These are phyloP conservation scores for Amylostereum areolatum DNA, from an alignment of 1,284 basidiomycete genomes.

Conservation along the genomic window DNA sequence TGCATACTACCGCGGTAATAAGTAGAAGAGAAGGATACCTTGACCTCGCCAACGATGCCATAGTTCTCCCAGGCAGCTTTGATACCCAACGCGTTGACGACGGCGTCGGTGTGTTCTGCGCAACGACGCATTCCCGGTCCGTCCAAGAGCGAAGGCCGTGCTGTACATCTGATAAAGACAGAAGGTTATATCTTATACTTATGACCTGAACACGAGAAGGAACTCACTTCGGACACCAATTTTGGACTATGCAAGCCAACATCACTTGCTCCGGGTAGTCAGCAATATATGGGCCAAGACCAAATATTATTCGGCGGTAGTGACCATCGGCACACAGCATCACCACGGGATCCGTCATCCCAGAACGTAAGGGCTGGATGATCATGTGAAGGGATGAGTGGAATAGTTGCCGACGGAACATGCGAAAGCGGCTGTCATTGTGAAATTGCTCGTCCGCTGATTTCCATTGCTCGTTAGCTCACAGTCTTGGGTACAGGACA, in stretches of 20 bases:
- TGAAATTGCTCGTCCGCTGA: neutral
- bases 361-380: neutral
- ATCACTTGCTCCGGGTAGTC: slow-evolving; percentile 5
- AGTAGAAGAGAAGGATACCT: too few relatives aligned
- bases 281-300: slow-evolving; percentile 7
- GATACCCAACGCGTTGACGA: too few relatives aligned
- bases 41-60: neutral
- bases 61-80: slow-evolving; percentile 3
- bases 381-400: slow-evolving; percentile 4
- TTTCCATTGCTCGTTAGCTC: too few relatives aligned
- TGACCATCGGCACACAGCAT: slow-evolving; percentile 6
- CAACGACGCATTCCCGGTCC: too few relatives aligned
- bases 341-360: slow-evolving; percentile 6
- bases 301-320: slow-evolving; percentile 4
- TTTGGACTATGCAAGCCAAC: slow-evolving; percentile 1
- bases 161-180: too few relatives aligned
- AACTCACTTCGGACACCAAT: slow-evolving; percentile 4
- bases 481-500: neutral
- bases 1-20: too few relatives aligned
- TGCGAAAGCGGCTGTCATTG: neutral
- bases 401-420: slow-evolving; percentile 6
- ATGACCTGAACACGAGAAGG: neutral
- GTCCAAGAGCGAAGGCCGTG: too few relatives aligned
- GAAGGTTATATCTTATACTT: neutral
- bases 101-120: too few relatives aligned